Evolutionary conservation across 306 rosid genomes (phyloP), one percentile per base, ranked within the genome.

Genomic region (Boehmeria nivea): DNA sequence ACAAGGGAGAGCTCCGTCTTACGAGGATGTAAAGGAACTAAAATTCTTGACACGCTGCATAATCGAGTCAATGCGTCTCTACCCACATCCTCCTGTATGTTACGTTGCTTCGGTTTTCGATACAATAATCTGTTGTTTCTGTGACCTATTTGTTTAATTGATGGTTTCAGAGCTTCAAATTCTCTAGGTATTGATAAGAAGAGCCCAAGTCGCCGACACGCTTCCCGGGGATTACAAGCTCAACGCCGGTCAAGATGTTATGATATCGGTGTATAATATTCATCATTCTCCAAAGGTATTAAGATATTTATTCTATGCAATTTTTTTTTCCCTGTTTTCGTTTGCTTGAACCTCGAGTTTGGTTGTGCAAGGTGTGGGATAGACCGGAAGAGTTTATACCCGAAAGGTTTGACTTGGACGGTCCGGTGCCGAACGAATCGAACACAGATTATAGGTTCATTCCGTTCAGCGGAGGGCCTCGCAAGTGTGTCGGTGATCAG

Each of bases 41-140:
- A 91, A 84, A 81, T 91, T 72, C 72, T 66, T 87, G 81, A 87
- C 85, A 8, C 82, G 79, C 46, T 91, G 95, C 73, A 80, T 87
- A 67, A 79, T 64, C 0, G 99, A 91, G 78, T 91, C 96, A 17
- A 68, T 84, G 70, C 91, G 93, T 5, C 96, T 91, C 48, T 84
- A 82, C 71, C 96, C 96, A 54, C 95, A 91, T 73, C 96, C 99
- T 52, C 99, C 96, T 31, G 96, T 84, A 72, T n/a, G n/a, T n/a
- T n/a, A n/a, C 8, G 36, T 31, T 31, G 36, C 36, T 31, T 31
- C 36, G 36, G 36, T 31, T 31, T 28, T 31, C 9, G 36, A 28
- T 28, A 28, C 34, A 3, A 8, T 20, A 6, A 13, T 22, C 11
- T 44, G 25, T 50, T 21, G n/a, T 6, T 51, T 12, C 39, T 14